Percentiles rank a stretch among this genome's conserved stretches.
Evolutionary conservation across 371 early-diverging fungal species (phyloP).

Genomic region (Apophysomyces trapeziformis): DNA sequence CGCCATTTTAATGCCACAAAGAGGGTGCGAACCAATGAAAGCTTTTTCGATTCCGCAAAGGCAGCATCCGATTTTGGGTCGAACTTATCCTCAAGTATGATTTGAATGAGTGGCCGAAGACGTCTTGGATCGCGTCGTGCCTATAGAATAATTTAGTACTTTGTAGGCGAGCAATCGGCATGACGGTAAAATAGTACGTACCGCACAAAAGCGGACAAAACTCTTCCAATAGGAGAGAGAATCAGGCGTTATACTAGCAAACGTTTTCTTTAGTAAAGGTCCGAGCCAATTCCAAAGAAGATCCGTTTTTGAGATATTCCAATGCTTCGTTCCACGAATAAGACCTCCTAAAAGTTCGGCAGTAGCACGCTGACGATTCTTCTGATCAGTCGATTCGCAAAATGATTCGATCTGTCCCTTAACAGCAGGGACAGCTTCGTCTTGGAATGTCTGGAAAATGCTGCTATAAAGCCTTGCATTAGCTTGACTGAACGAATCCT

Average conservation of each 20-base stretch:
- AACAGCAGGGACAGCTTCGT: slow-evolving; percentile 55
- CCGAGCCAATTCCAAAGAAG: slow-evolving; percentile 68
- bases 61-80: slow-evolving; percentile 82
- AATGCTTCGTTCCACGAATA: slow-evolving; percentile 87
- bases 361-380: slow-evolving; percentile 78
- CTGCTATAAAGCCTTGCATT: slow-evolving; percentile 69
- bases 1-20: slow-evolving; percentile 74
- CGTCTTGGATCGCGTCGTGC: slow-evolving; percentile 84
- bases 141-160: slow-evolving; percentile 22
- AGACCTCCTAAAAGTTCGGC: slow-evolving; percentile 82
- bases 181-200: slow-evolving; percentile 19
- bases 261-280: slow-evolving; percentile 55
- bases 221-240: slow-evolving; percentile 78
- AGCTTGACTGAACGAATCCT: slow-evolving; percentile 62
- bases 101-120: slow-evolving; percentile 67
- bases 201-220: slow-evolving; percentile 57
- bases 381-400: slow-evolving; percentile 61
- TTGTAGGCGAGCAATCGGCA: not conserved
- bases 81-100: slow-evolving; percentile 67
- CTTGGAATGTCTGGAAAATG: slow-evolving; percentile 71
- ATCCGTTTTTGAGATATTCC: slow-evolving; percentile 53
- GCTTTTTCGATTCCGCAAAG: slow-evolving; percentile 81
- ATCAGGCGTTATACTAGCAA: slow-evolving; percentile 68
- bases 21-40: slow-evolving; percentile 66
- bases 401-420: slow-evolving; percentile 55